Percentiles rank a stretch among this genome's conserved stretches.
These are phyloP conservation scores for Pichia kudriavzevii DNA, from an alignment of 1,139 yeast species.

Conservation along the genomic window DNA sequence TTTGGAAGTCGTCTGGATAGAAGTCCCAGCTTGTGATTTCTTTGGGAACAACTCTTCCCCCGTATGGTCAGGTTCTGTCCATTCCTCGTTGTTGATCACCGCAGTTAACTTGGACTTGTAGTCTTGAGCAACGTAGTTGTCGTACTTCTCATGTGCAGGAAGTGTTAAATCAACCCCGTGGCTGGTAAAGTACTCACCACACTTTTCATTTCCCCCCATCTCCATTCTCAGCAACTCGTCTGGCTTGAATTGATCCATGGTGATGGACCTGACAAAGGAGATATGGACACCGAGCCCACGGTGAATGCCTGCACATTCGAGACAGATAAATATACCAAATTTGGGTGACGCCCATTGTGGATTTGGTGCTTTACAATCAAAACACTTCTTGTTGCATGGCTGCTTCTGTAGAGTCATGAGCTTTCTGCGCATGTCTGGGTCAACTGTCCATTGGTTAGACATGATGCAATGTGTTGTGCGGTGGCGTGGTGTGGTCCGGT, in stretches of 20 bases:
- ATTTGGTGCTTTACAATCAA: slow-evolving; percentile 90
- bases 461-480: no score
- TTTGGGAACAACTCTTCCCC: slow-evolving; percentile 38
- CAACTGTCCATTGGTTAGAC: slow-evolving; percentile 66
- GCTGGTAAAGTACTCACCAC: slow-evolving; percentile 56
- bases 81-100: slow-evolving; percentile 65
- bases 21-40: no score
- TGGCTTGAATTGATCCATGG: slow-evolving; percentile 95
- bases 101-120: slow-evolving; percentile 78
- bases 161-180: slow-evolving; percentile 64
- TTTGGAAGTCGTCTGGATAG: no score
- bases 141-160: slow-evolving; percentile 71
- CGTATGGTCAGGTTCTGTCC: slow-evolving; percentile 60
- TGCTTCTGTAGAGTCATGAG: slow-evolving; percentile 70
- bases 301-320: slow-evolving; percentile 96
- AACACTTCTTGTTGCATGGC: slow-evolving; percentile 81
- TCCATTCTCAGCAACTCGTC: slow-evolving; percentile 91
- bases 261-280: slow-evolving; percentile 90
- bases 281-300: slow-evolving; percentile 95
- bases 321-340: slow-evolving; percentile 91
- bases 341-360: slow-evolving; percentile 99
- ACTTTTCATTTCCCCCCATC: slow-evolving; percentile 82
- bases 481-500: no score
- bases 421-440: slow-evolving; percentile 84
- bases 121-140: slow-evolving; percentile 88